Evolutionary conservation across 257 asterid genomes (phyloP).

Genomic region (Echites panduratus): DNA sequence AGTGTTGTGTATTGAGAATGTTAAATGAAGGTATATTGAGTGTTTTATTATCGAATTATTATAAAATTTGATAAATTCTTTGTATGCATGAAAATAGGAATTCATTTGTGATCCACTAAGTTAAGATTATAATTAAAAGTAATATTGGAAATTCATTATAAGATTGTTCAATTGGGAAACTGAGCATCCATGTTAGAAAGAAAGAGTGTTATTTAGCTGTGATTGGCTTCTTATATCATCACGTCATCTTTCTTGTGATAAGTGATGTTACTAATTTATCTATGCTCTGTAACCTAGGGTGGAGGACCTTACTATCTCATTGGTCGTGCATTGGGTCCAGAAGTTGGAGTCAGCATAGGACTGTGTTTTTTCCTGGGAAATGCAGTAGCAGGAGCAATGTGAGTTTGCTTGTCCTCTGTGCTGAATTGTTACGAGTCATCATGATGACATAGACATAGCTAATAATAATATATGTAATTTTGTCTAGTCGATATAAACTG

Average conservation of each 20-base stretch:
- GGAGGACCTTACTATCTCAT: slow-evolving; percentile 99
- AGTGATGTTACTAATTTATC: not conserved
- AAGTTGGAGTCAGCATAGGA: slow-evolving; percentile 99
- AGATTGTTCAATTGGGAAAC: not conserved
- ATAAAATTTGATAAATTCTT: not conserved
- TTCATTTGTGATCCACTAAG: not conserved
- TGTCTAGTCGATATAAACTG: not conserved
- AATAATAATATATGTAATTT: not conserved
- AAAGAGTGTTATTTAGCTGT: not conserved
- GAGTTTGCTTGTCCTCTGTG: slow-evolving; percentile 33
- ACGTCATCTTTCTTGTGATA: not conserved
- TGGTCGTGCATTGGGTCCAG: slow-evolving; percentile 99
- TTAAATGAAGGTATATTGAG: not conserved
- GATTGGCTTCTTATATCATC: not conserved
- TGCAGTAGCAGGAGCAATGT: slow-evolving; percentile 99
- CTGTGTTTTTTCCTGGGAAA: slow-evolving; percentile 97
- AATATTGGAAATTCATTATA: not conserved
- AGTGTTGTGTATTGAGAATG: not conserved
- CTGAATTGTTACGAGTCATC: not conserved
- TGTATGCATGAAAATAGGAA: not conserved
- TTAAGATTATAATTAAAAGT: not conserved
- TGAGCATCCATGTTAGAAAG: not conserved
- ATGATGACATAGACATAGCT: slow-evolving; percentile 8
- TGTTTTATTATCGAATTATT: too few species aligned
- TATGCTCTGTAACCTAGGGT: slow-evolving; percentile 47